phyloP scores from a whole-genome alignment of 768 basidiomycete species.

The Dendrothele bispora region DNA sequence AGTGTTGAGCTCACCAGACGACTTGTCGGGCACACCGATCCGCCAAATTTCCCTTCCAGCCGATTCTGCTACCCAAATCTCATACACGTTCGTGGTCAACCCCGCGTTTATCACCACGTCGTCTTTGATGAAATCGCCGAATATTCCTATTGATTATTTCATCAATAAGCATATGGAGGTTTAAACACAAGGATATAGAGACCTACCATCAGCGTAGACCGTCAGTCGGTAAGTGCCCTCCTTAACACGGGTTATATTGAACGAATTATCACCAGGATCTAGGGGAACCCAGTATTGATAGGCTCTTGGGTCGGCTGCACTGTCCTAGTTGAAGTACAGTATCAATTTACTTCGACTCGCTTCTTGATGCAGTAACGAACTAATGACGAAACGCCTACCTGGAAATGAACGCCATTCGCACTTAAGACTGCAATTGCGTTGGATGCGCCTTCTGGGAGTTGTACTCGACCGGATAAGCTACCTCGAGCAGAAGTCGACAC shows the following conservation, averaged over 20 bases:
- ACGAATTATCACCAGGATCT: conserved; percentile 5
- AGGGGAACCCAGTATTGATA: conserved; percentile 26
- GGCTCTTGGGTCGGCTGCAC: conserved; percentile 15
- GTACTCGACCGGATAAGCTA: conserved; percentile 13
- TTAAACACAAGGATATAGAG: not conserved
- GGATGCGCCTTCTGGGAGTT: conserved; percentile 15
- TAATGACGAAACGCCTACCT: conserved; percentile 2
- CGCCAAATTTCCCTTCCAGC: conserved; percentile 25
- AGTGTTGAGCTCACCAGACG: conserved; percentile 23
- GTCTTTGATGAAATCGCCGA: conserved; percentile 25
- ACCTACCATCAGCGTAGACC: conserved; percentile 15
- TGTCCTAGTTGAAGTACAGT: conserved; percentile 16
- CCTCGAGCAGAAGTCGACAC: conserved; percentile 17
- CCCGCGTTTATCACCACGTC: conserved; percentile 16
- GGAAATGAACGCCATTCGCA: conserved; percentile 18
- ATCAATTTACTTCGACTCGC: too few relatives aligned
- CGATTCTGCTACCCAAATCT: conserved; percentile 19
- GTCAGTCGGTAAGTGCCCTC: conserved; percentile 26
- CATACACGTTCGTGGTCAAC: conserved; percentile 11
- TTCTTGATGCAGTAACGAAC: not conserved
- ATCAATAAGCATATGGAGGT: too few relatives aligned
- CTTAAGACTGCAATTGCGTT: conserved; percentile 21
- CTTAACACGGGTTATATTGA: conserved; percentile 21
- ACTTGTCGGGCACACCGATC: conserved; percentile 23
- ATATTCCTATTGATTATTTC: conserved; percentile 20